phyloP scores from a whole-genome alignment of 345 rosid species.

The Viola odorata region DNA sequence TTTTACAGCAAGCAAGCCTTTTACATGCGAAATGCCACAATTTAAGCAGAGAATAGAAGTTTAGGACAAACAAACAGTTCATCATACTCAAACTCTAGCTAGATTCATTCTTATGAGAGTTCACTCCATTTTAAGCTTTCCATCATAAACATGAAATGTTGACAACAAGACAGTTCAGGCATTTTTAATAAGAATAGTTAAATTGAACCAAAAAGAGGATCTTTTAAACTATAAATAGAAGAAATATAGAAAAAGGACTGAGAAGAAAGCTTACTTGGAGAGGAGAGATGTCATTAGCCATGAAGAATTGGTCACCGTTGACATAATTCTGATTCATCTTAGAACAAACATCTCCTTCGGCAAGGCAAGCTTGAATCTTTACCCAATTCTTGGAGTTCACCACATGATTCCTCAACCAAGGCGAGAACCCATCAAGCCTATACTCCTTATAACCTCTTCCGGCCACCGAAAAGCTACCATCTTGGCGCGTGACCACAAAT shows the following conservation, averaged over 20 bases:
- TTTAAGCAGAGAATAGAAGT: not conserved
- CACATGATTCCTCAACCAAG: conserved; percentile 64
- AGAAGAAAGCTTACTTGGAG: conserved; percentile 52
- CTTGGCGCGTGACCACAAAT: conserved; percentile 68
- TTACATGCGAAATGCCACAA: not conserved
- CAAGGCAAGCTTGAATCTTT: conserved; percentile 61
- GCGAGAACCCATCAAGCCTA: conserved; percentile 57
- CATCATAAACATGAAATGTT: not conserved
- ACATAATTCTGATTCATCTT: conserved; percentile 45
- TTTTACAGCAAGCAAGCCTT: not conserved
- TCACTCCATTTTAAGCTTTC: not conserved
- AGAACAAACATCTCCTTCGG: conserved; percentile 58
- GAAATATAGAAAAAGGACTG: no score
- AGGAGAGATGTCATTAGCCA: conserved; percentile 50
- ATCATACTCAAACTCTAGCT: not conserved
- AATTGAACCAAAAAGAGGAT: not conserved
- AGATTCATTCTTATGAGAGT: not conserved
- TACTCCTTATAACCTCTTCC: conserved; percentile 67
- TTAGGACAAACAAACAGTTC: not conserved
- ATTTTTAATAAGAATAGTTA: not conserved
- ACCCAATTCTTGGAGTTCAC: conserved; percentile 59
- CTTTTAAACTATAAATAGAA: no score
- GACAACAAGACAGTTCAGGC: not conserved
- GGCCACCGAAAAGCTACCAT: conserved; percentile 59
- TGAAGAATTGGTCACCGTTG: conserved; percentile 69